Evolutionary conservation across 176 grass and related monocot genomes (phyloP).

Genomic region (Zizania latifolia): DNA sequence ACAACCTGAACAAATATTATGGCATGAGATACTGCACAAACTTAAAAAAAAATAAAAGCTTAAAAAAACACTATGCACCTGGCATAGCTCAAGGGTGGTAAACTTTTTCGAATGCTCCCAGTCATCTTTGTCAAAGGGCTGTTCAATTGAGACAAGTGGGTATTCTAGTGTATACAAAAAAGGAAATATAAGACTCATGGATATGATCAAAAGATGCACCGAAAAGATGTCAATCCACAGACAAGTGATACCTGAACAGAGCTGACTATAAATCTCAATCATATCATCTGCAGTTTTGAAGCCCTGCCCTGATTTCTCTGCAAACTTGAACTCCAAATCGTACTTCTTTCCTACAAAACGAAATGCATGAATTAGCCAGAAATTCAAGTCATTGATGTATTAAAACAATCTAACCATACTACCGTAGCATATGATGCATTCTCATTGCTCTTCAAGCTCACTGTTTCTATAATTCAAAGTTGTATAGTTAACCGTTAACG

Average conservation of each 20-base stretch:
- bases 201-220: neutral
- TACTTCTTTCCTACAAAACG: conserved; percentile 85
- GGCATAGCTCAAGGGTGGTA: conserved; percentile 69
- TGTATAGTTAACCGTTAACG: neutral
- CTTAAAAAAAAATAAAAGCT: neutral
- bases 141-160: conserved; percentile 82
- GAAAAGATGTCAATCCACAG: conserved; percentile 11
- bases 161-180: conserved; percentile 54
- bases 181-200: conserved; percentile 9
- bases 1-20: conserved; percentile 56
- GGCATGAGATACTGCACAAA: conserved; percentile 15
- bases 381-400: conserved; percentile 2
- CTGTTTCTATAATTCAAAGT: conserved; percentile 25
- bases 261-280: conserved; percentile 87
- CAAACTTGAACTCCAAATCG: conserved; percentile 77
- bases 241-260: conserved; percentile 65
- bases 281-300: conserved; percentile 89
- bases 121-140: conserved; percentile 97
- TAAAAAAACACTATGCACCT: conserved; percentile 44
- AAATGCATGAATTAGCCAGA: conserved; percentile 4
- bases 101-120: conserved; percentile 93
- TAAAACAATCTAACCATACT: conserved; percentile 20
- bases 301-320: conserved; percentile 58
- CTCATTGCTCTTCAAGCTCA: neutral
- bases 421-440: neutral